These are phyloP conservation scores for Ganoderma leucocontextum DNA, from an alignment of 1,284 basidiomycete genomes.

Conservation along the genomic window DNA sequence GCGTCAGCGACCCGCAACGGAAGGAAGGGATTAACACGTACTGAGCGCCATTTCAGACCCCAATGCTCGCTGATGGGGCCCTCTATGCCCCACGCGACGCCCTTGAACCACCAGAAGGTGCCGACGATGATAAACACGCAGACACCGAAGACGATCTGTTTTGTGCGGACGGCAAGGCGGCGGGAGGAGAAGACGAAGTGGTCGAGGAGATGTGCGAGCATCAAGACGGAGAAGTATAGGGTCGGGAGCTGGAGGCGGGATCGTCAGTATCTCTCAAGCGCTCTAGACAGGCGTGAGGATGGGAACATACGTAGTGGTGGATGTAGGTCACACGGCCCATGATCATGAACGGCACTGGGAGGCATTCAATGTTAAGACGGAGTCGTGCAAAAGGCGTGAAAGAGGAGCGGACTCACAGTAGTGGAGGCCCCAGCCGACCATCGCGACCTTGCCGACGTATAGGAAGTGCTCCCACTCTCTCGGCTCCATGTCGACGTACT, in stretches of 20 bases:
- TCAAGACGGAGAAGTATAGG: conserved; percentile 94
- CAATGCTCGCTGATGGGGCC: conserved; percentile 84
- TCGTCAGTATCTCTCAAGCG: conserved; percentile 6
- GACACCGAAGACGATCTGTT: conserved; percentile 76
- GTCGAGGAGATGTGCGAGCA: conserved; percentile 91
- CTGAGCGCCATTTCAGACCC: conserved; percentile 86
- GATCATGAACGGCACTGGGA: conserved; percentile 89
- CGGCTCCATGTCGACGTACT: conserved; percentile 91
- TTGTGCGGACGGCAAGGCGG: conserved; percentile 67
- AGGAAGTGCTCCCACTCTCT: conserved; percentile 94
- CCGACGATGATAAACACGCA: conserved; percentile 68
- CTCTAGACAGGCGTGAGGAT: not conserved
- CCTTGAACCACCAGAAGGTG: conserved; percentile 95
- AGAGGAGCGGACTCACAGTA: conserved; percentile 63
- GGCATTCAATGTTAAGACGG: not conserved
- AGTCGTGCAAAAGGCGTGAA: not conserved
- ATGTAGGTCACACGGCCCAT: conserved; percentile 95
- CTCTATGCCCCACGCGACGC: conserved; percentile 88
- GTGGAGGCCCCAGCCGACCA: conserved; percentile 94
- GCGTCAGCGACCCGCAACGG: conserved; percentile 14
- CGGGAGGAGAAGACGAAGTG: conserved; percentile 88
- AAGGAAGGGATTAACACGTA: conserved; percentile 44
- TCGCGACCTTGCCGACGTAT: conserved; percentile 91
- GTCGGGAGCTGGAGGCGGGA: conserved; percentile 78
- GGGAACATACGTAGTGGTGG: conserved; percentile 81